Conservation (phyloP, 495 filamentous ascomycete species). For the Penicillium daleae region DNA sequence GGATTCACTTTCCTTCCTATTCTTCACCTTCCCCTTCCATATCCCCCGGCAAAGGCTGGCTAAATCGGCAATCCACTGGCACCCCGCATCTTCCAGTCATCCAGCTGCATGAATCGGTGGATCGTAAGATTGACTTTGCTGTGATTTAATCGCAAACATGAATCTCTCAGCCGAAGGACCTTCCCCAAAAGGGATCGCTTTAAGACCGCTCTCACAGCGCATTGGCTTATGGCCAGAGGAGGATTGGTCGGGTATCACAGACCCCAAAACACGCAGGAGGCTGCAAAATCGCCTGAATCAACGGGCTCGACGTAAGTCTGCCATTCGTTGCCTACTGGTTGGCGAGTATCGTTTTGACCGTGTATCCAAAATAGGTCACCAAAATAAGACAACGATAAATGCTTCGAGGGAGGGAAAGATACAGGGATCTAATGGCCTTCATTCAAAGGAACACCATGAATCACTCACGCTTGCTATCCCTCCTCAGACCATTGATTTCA, state of each 20-base stretch:
- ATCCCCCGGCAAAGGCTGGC: no score
- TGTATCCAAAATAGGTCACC: not conserved
- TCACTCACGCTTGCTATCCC: not conserved
- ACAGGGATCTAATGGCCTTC: not conserved
- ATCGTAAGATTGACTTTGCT: not conserved
- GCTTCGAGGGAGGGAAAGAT: not conserved
- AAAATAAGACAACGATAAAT: not conserved
- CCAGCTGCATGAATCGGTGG: not conserved
- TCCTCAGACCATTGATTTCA: not conserved
- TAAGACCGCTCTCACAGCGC: not conserved
- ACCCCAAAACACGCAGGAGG: not conserved
- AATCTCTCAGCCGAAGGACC: not conserved
- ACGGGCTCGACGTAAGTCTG: not conserved
- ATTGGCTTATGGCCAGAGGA: not conserved
- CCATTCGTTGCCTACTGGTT: not conserved
- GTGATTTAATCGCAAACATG: not conserved
- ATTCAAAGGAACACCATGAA: not conserved
- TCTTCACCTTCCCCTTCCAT: not conserved
- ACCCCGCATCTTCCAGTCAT: not conserved
- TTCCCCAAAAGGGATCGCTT: not conserved
- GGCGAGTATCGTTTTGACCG: not conserved
- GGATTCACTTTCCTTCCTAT: not conserved
- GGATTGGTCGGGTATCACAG: not conserved
- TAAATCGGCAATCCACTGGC: no score
- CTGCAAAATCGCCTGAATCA: not conserved